phyloP scores from a whole-genome alignment of 805 yeast genomes.

The Yamadazyma endophytica region DNA sequence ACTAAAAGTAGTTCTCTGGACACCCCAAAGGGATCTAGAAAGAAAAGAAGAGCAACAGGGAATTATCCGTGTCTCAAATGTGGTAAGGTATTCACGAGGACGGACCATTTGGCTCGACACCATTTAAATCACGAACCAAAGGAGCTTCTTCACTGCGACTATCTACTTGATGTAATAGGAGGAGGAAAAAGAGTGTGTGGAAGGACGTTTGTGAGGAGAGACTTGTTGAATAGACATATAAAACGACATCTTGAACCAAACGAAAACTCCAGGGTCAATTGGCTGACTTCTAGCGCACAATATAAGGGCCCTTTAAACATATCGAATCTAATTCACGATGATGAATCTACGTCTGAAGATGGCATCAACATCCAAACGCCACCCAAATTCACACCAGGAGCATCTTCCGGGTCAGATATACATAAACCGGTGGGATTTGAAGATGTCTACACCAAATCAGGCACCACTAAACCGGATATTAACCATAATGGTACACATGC shows the following conservation, averaged over 20 bases:
- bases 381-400: too few relatives aligned
- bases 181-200: slow-evolving; percentile 44
- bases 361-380: too few relatives aligned
- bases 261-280: slow-evolving; percentile 9
- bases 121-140: slow-evolving; percentile 55
- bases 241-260: slow-evolving; percentile 20
- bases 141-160: slow-evolving; percentile 56
- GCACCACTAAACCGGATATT: too few relatives aligned
- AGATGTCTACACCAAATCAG: too few relatives aligned
- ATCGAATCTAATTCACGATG: slow-evolving; percentile 16
- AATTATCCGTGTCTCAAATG: slow-evolving; percentile 41
- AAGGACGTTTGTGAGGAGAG: slow-evolving; percentile 61
- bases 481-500: too few relatives aligned
- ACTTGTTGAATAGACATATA: slow-evolving; percentile 42
- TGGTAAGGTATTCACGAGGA: slow-evolving; percentile 51
- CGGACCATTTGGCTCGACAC: slow-evolving; percentile 64
- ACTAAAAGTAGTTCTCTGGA: too few relatives aligned
- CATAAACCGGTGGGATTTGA: too few relatives aligned
- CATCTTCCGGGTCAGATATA: too few relatives aligned
- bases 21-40: slow-evolving; percentile 1
- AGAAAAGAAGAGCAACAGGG: slow-evolving; percentile 19
- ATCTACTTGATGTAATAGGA: slow-evolving; percentile 34
- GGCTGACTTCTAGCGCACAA: slow-evolving; percentile 10
- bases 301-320: slow-evolving; percentile 13
- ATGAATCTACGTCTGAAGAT: too few relatives aligned